These are phyloP conservation scores for Apiospora hydei DNA, from an alignment of 2,329 filamentous ascomycete species.

Conservation along the genomic window DNA sequence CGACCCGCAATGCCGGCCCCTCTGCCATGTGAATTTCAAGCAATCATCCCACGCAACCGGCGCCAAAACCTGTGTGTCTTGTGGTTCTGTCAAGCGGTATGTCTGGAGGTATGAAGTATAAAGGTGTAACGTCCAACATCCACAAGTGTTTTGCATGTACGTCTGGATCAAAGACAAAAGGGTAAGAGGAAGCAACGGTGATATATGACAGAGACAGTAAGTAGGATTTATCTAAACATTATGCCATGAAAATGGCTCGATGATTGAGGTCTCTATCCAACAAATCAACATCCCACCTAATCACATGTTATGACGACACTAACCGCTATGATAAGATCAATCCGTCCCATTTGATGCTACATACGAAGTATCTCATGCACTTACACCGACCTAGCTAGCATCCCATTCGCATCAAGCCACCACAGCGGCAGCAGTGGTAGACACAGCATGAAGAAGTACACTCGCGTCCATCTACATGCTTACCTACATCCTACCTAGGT, in stretches of 20 bases:
- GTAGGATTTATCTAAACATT: not conserved
- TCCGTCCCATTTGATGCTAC: constrained; percentile 6
- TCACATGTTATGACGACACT: constrained; percentile 20
- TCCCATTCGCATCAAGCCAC: no score
- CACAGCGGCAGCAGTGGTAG: not conserved
- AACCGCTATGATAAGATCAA: not conserved
- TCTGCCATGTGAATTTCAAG: constrained; percentile 14
- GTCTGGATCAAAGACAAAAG: not conserved
- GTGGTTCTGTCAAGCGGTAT: not conserved
- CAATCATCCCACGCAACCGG: constrained; percentile 7
- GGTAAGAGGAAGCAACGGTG: not conserved
- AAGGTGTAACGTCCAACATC: not conserved
- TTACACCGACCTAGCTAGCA: not conserved
- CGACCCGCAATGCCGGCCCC: constrained; percentile 9
- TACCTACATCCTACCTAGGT: not conserved
- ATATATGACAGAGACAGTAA: not conserved
- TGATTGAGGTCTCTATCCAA: not conserved
- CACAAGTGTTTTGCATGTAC: not conserved
- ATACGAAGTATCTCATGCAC: not conserved
- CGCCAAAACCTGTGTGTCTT: not conserved
- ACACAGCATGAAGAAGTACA: constrained; percentile 8
- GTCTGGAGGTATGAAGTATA: not conserved
- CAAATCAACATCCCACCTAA: not conserved
- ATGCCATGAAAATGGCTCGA: not conserved
- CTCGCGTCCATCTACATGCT: not conserved